Conservation (phyloP, 495 filamentous ascomycete species). For the Penicillium soppii region DNA sequence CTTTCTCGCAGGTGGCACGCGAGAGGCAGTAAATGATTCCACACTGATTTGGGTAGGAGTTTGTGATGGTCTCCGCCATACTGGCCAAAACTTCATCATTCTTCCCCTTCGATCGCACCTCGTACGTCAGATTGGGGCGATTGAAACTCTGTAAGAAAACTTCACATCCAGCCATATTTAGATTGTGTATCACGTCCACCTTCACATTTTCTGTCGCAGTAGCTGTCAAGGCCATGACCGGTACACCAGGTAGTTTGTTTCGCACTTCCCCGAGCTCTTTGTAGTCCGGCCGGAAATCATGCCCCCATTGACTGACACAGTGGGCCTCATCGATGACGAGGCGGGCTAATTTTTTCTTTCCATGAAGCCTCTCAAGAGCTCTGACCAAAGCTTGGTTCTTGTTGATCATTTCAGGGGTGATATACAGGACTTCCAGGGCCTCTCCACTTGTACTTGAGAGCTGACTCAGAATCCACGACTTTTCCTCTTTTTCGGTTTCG, state of each 20-base stretch:
- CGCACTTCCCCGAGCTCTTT: slow-evolving; percentile 77
- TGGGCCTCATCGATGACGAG: slow-evolving; percentile 98
- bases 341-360: slow-evolving; percentile 69
- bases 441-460: slow-evolving; percentile 64
- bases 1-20: slow-evolving; percentile 74
- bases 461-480: slow-evolving; percentile 56
- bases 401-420: slow-evolving; percentile 94
- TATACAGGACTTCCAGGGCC: slow-evolving; percentile 80
- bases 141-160: slow-evolving; percentile 91
- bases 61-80: slow-evolving; percentile 72
- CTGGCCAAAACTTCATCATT: slow-evolving; percentile 56
- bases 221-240: slow-evolving; percentile 90
- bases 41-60: slow-evolving; percentile 63
- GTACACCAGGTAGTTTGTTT: slow-evolving; percentile 67
- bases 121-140: slow-evolving; percentile 84
- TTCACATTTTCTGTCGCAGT: slow-evolving; percentile 94
- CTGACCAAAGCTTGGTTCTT: slow-evolving; percentile 66
- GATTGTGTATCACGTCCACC: slow-evolving; percentile 82
- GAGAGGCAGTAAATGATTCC: slow-evolving; percentile 95
- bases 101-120: slow-evolving; percentile 63
- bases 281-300: slow-evolving; percentile 98
- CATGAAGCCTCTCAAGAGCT: slow-evolving; percentile 61
- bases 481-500: slow-evolving; percentile 58
- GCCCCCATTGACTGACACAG: slow-evolving; percentile 98
- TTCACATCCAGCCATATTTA: slow-evolving; percentile 74